These are phyloP conservation scores for Exophiala alcalophila DNA, from an alignment of 2,329 filamentous ascomycete species.

Conservation along the genomic window DNA sequence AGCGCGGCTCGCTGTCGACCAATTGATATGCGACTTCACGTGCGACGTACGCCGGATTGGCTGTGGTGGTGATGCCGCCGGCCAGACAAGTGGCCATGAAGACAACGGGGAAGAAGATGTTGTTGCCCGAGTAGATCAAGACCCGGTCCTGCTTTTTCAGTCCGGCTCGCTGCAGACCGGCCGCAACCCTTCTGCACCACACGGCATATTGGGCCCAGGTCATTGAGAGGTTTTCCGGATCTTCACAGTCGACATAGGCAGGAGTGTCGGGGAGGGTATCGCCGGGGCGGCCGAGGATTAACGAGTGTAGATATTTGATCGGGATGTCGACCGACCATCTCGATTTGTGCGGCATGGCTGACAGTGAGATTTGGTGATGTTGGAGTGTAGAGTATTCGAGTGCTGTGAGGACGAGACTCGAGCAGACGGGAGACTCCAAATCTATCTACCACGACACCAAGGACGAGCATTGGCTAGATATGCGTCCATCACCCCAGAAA, in stretches of 20 bases:
- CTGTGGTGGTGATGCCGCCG: not conserved
- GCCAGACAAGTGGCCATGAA: slow-evolving; percentile 2
- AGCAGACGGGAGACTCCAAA: too few relatives aligned
- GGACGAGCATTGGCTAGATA: too few relatives aligned
- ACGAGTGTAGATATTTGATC: not conserved
- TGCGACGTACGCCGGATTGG: not conserved
- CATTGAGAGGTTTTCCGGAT: not conserved
- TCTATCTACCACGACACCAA: too few relatives aligned
- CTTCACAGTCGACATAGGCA: not conserved
- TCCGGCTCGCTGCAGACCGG: not conserved
- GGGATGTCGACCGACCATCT: not conserved
- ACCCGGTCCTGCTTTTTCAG: not conserved
- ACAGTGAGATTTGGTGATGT: too few relatives aligned
- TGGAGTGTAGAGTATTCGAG: too few relatives aligned
- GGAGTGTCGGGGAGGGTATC: not conserved
- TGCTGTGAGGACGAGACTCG: too few relatives aligned
- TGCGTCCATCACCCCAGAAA: too few relatives aligned
- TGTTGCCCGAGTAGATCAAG: not conserved
- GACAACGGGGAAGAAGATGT: not conserved
- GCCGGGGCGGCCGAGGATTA: not conserved
- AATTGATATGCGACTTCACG: slow-evolving; percentile 1
- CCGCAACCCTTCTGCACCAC: not conserved
- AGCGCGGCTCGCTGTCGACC: not conserved
- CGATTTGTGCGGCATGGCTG: not conserved
- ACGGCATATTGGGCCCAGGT: not conserved